A percentile compares a stretch with the other conserved stretches of the same genome.
phyloP scores from a whole-genome alignment of 2,329 filamentous ascomycete genomes.

The Thielaviopsis musarum region DNA sequence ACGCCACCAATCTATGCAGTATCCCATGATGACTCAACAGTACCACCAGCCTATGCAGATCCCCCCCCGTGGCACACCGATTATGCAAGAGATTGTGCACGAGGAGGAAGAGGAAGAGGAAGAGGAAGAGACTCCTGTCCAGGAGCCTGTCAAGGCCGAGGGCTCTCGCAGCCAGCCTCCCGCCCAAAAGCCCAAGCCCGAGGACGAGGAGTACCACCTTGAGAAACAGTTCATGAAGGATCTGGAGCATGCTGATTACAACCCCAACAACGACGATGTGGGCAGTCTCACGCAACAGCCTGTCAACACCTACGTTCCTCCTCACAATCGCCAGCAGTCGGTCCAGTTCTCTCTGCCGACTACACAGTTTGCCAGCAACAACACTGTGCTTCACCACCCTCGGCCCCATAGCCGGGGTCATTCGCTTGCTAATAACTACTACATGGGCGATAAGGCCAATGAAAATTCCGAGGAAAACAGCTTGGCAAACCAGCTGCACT shows the following conservation, averaged over 20 bases:
- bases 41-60: conserved; percentile 40
- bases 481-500: conserved; percentile 22
- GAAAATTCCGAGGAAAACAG: conserved; percentile 23
- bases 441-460: conserved; percentile 32
- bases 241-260: conserved; percentile 63
- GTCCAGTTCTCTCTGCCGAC: conserved; percentile 30
- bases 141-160: conserved; percentile 37
- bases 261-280: conserved; percentile 37
- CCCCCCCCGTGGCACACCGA: conserved; percentile 37
- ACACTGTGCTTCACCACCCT: conserved; percentile 49
- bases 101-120: conserved; percentile 56
- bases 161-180: conserved; percentile 34
- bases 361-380: conserved; percentile 30
- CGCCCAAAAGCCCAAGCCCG: conserved; percentile 70
- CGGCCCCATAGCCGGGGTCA: conserved; percentile 59
- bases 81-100: conserved; percentile 44
- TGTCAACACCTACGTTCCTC: conserved; percentile 14
- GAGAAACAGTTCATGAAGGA: conserved; percentile 66
- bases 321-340: conserved; percentile 28
- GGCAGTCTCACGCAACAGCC: conserved; percentile 12
- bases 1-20: conserved; percentile 43
- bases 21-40: conserved; percentile 29
- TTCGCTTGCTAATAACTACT: conserved; percentile 51
- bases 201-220: conserved; percentile 71
- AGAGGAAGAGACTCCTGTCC: conserved; percentile 23